These are phyloP conservation scores for Bisporella sp. DNA, from an alignment of 2,329 filamentous ascomycete species.

Conservation along the genomic window DNA sequence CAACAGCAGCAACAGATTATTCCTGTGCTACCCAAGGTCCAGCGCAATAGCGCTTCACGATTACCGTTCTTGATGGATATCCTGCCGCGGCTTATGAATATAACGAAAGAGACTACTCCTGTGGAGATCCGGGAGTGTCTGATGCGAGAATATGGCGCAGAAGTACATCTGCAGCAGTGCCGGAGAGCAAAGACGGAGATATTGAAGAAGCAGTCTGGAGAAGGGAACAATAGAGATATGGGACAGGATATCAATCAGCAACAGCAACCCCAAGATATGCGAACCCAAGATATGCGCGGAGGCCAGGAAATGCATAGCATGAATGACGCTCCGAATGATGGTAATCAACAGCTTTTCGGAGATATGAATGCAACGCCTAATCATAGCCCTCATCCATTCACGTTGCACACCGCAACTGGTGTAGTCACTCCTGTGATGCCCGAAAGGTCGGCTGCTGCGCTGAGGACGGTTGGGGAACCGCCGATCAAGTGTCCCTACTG, in stretches of 20 bases:
- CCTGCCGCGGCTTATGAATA: constrained; percentile 51
- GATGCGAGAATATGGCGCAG: constrained; percentile 29
- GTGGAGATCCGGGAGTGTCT: constrained; percentile 52
- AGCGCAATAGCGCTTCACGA: constrained; percentile 24
- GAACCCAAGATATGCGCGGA: constrained; percentile 1
- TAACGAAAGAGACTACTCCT: constrained; percentile 51
- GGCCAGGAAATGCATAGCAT: constrained; percentile 13
- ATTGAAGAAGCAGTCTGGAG: constrained; percentile 19
- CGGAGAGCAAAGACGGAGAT: constrained; percentile 27
- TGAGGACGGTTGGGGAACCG: constrained; percentile 20
- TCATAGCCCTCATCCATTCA: constrained; percentile 16
- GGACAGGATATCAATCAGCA: constrained; percentile 2
- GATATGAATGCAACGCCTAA: constrained; percentile 9
- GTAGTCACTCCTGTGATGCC: constrained; percentile 21
- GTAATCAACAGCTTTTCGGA: constrained; percentile 13
- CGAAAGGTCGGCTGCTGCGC: constrained; percentile 12
- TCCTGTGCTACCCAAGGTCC: constrained; percentile 25
- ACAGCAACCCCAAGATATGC: constrained; percentile 1
- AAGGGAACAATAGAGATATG: constrained; percentile 3
- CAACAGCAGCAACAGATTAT: constrained; percentile 3
- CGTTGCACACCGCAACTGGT: constrained; percentile 20
- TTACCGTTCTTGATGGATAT: constrained; percentile 53
- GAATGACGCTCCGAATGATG: constrained; percentile 14
- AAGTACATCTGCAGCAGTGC: constrained; percentile 28
- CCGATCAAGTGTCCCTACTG: constrained; percentile 27